Evolutionary conservation across 2,329 filamentous ascomycete genomes (phyloP), one percentile per base, ranked within the genome.

Genomic region (Pyrenophora seminiperda): DNA sequence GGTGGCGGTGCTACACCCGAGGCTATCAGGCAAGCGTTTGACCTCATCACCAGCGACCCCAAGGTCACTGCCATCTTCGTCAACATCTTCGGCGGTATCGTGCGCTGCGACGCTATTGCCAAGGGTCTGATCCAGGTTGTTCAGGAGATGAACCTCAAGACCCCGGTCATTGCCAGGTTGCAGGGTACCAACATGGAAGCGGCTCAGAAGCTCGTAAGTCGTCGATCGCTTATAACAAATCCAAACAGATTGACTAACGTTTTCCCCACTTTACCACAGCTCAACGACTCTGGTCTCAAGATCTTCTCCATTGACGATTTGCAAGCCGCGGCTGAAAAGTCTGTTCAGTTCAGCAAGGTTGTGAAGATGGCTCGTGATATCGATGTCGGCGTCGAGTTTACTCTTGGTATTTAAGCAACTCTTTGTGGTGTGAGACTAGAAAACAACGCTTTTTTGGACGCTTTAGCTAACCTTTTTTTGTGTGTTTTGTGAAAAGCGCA

Each of bases 291-390:
- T 46, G 92, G 94, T 67, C 85, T 99, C 72, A 99, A 99, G 88
- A 99, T 99, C 79, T 99, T 99, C 84, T 95, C 90, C 70, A 97
- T 99, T 58, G 93, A 97, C 73, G 94, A 99, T 79, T 85, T 99
- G 68, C 94, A 99, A 80, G 94, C 80, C 73, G 94, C 94, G 33
- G 94, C 94, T 60, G 94, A 97, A 85, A 97, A 96, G 84, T 89
- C 92, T 22, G 94, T 99, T 61, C 93, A 99, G 79, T 93, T 99
- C 77, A 97, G 91, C 69, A 97, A 97, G 85, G 90, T 99, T 64
- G 94, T 99, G 70, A 97, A 97, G 87, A 89, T 96, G 87, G 90
- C 94, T 68, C 89, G 93, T 69, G 92, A 97, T 67, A 97, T 97
- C 71, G 94, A 97, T 71, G 93, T 97, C 62, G 93, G 92, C 68